Evolutionary conservation across 495 filamentous ascomycete species (phyloP).

Genomic region (Trichoderma gamsii): DNA sequence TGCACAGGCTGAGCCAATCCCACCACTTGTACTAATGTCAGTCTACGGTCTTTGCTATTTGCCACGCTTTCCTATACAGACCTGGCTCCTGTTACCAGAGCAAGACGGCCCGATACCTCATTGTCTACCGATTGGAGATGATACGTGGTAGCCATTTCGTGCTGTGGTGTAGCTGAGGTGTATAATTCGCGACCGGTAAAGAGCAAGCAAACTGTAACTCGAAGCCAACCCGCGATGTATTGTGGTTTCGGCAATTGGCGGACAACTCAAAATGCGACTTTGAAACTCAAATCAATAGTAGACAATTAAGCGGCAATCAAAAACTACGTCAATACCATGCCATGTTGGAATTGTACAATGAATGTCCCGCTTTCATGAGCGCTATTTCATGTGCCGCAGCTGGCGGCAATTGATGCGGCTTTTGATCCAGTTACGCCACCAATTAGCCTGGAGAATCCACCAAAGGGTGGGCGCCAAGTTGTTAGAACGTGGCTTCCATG

Average conservation of each 20-base stretch:
- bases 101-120: not conserved
- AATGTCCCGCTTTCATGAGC: not conserved
- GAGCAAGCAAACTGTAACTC: not conserved
- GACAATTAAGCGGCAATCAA: not conserved
- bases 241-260: too few relatives aligned
- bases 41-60: not conserved
- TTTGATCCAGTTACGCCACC: not conserved
- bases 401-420: not conserved
- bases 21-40: not conserved
- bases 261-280: too few relatives aligned
- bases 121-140: slow-evolving; percentile 12
- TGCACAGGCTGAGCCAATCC: slow-evolving; percentile 10
- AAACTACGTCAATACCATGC: not conserved
- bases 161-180: not conserved
- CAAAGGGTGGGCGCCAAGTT: not conserved
- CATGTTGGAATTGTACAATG: not conserved
- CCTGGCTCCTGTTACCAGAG: slow-evolving; percentile 14
- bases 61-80: not conserved
- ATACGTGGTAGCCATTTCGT: not conserved
- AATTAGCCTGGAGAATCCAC: too few relatives aligned
- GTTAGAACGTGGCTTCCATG: not conserved
- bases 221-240: too few relatives aligned
- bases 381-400: not conserved
- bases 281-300: too few relatives aligned
- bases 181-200: not conserved